Evolutionary conservation across 2,329 filamentous ascomycete species (phyloP).

Genomic region (Tolypocladium endophyticum): DNA sequence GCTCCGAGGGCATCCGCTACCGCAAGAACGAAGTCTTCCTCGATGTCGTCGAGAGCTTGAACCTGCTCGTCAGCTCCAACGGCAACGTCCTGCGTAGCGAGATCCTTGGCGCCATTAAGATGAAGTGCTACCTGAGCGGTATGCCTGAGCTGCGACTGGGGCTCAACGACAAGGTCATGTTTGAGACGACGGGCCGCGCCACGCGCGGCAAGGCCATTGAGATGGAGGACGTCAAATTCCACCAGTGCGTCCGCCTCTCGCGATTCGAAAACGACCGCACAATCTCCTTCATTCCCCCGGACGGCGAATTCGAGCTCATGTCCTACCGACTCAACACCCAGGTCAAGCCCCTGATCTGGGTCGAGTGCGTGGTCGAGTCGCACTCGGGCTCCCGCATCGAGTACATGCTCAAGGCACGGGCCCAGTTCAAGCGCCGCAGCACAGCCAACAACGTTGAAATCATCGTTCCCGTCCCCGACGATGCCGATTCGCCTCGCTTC

Average conservation of each 20-base stretch:
- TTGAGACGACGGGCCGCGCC: constrained; percentile 89
- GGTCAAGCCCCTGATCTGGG: constrained; percentile 97
- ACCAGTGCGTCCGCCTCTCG: constrained; percentile 91
- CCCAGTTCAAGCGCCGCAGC: constrained; percentile 94
- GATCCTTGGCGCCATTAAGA: constrained; percentile 94
- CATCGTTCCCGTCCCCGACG: constrained; percentile 90
- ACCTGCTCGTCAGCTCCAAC: constrained; percentile 85
- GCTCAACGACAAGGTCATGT: constrained; percentile 99
- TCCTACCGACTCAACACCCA: constrained; percentile 97
- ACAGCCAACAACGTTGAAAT: constrained; percentile 99
- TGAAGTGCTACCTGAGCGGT: constrained; percentile 98
- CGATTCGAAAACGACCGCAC: constrained; percentile 97
- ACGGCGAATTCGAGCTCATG: constrained; percentile 99
- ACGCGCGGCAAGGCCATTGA: constrained; percentile 95
- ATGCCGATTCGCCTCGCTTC: constrained; percentile 92
- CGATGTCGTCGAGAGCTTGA: constrained; percentile 92
- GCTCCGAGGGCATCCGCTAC: constrained; percentile 94
- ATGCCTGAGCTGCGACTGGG: constrained; percentile 95
- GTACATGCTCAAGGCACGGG: constrained; percentile 97
- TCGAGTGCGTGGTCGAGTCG: constrained; percentile 93
- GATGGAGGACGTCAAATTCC: constrained; percentile 99
- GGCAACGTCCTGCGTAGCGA: constrained; percentile 94
- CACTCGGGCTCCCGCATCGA: constrained; percentile 94
- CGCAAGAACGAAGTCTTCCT: constrained; percentile 99
- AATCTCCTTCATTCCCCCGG: constrained; percentile 96